Evolutionary conservation across 805 yeast species (phyloP), one percentile per base, ranked within the genome.

Genomic region (Suhomyces xylopsoci): DNA sequence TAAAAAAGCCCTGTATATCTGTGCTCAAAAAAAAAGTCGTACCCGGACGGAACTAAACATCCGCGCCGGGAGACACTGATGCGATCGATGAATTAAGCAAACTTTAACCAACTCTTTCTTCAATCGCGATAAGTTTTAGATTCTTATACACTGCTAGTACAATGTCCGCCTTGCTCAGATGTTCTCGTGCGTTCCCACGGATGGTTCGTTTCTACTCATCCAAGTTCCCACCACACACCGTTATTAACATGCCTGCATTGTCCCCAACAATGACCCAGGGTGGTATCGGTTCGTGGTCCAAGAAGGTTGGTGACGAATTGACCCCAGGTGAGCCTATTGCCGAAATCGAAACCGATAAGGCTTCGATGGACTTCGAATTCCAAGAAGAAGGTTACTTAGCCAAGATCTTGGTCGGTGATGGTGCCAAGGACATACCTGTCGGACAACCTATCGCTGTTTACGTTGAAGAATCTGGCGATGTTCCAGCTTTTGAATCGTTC

Each of bases 241-340:
- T 94, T 66, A 90, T 94, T 63, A 87, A 86, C 69, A 94, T 94
- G 99, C 99, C 99, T 47, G 99, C 99, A 8, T 79, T 94, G 64
- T 93, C 98, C n/a, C 99, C 99, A 59, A 94, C 99, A 51, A 94
- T 94, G 99, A 88, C 97, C 56, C 93, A 89, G 68, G 99, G 99
- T 69, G 87, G 84, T 71, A 78, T 94, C 59, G 93, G 93, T 40
- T 78, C 83, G 54, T 94, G 99, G 99, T 81, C 84, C 68, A 94
- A 92, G 78, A 73, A 81, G 45, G 89, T 85, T 38, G 99, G 99
- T 66, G 99, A 94, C 69, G 74, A 82, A 70, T 83, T 94, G 60
- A 65, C 81, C 28, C 94, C 97, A 19, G 99, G 99, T 73, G 97
- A 92, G 68, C 85, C 94, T 46, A 82, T 93, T 61, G 97, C 97